Evolutionary conservation across 2,329 filamentous ascomycete genomes (phyloP).

Genomic region (Ciborinia camelliae): DNA sequence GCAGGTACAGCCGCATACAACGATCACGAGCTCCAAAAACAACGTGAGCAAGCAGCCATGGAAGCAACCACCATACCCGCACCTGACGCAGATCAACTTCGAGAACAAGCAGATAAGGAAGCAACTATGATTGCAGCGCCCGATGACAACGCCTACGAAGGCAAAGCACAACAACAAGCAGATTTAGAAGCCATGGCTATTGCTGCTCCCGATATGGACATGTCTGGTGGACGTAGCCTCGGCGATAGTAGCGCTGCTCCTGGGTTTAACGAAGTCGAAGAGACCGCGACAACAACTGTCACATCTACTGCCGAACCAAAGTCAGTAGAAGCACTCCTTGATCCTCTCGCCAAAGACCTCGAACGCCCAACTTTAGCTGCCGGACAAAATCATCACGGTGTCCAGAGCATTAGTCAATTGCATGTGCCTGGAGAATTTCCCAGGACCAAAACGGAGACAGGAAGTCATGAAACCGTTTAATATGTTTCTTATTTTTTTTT

Average conservation of each 20-base stretch:
- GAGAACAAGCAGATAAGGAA: constrained; percentile 28
- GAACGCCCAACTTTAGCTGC: constrained; percentile 28
- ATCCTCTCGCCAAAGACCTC: constrained; percentile 24
- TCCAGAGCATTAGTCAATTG: constrained; percentile 33
- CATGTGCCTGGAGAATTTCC: constrained; percentile 38
- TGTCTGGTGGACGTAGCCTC: constrained; percentile 29
- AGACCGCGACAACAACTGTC: constrained; percentile 10
- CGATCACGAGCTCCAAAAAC: constrained; percentile 17
- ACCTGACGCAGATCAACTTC: constrained; percentile 25
- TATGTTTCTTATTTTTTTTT: neutral
- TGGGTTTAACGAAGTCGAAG: neutral
- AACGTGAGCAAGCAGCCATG: constrained; percentile 20
- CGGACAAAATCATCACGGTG: constrained; percentile 32
- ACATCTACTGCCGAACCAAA: neutral
- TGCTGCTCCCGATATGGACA: constrained; percentile 22
- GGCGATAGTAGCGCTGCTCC: constrained; percentile 20
- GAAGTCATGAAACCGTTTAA: neutral
- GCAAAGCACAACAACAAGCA: constrained; percentile 24
- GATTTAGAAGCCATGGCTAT: constrained; percentile 22
- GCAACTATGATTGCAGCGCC: constrained; percentile 30
- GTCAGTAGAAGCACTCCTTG: constrained; percentile 20
- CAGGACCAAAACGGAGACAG: constrained; percentile 4
- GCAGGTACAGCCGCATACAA: constrained; percentile 25
- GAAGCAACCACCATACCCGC: constrained; percentile 31
- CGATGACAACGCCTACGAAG: constrained; percentile 22